Percentiles rank a stretch among this genome's conserved stretches.
Evolutionary conservation across 2,329 filamentous ascomycete species (phyloP).

Genomic region (Cordyceps cateniannulata): DNA sequence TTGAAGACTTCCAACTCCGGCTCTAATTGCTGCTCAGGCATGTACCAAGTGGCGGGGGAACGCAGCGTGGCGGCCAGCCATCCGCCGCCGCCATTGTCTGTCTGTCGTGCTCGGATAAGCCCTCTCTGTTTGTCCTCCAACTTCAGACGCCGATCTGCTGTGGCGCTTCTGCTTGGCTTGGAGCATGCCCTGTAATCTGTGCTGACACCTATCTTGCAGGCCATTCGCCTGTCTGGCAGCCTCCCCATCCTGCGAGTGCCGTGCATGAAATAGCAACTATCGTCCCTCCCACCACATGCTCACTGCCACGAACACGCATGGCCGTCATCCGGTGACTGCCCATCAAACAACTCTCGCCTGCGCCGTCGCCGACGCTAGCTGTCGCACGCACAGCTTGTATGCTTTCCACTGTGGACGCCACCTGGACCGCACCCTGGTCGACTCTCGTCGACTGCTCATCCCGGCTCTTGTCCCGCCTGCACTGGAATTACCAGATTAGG

Average conservation of each 20-base stretch:
- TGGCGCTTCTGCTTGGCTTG: neutral
- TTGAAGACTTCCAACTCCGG: too few species aligned
- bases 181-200: neutral
- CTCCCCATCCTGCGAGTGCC: neutral
- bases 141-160: neutral
- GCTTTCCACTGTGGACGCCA: neutral
- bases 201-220: neutral
- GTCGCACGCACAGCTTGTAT: neutral
- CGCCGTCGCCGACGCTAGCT: neutral
- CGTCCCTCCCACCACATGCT: neutral
- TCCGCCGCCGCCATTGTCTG: neutral
- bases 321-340: neutral
- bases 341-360: neutral
- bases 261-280: neutral
- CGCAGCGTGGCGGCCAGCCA: neutral
- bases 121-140: neutral
- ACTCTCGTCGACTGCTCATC: neutral
- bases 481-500: conserved; percentile 12
- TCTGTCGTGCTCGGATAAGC: neutral
- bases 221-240: neutral
- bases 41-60: neutral
- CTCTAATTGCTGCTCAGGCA: too few species aligned
- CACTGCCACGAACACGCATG: neutral
- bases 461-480: conserved; percentile 6
- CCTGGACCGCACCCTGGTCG: neutral